Evolutionary conservation across 1,284 basidiomycete genomes (phyloP).

Genomic region (Kalmanozyma brasiliensis): DNA sequence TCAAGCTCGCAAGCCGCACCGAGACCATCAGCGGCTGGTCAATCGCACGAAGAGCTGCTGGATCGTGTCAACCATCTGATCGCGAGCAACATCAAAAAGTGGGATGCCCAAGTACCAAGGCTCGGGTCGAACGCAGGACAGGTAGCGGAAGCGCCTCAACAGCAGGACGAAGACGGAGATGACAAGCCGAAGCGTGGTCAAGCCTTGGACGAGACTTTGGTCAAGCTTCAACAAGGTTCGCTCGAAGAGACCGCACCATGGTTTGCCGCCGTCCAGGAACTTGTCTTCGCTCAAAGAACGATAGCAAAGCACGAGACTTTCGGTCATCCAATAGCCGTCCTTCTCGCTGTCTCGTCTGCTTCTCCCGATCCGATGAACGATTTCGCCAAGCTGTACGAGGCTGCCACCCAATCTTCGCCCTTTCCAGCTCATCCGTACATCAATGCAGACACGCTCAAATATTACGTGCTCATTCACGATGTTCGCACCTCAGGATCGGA

Average conservation of each 20-base stretch:
- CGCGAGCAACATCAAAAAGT: slow-evolving; percentile 48
- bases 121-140: neutral
- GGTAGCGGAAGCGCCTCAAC: neutral
- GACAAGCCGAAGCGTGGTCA: neutral
- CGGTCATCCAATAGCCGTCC: slow-evolving; percentile 45
- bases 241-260: slow-evolving; percentile 51
- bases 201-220: slow-evolving; percentile 21
- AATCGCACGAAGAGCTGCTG: slow-evolving; percentile 34
- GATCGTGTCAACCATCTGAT: slow-evolving; percentile 52
- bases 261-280: slow-evolving; percentile 51
- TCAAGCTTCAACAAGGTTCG: slow-evolving; percentile 16
- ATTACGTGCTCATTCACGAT: slow-evolving; percentile 65
- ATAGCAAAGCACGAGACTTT: slow-evolving; percentile 56
- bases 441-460: slow-evolving; percentile 59
- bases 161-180: slow-evolving; percentile 4
- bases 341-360: slow-evolving; percentile 57
- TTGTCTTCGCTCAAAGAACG: slow-evolving; percentile 37
- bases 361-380: slow-evolving; percentile 65
- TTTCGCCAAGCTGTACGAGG: slow-evolving; percentile 62
- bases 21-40: slow-evolving; percentile 16
- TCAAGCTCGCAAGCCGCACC: slow-evolving; percentile 7
- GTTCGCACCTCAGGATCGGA: slow-evolving; percentile 46
- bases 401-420: slow-evolving; percentile 32
- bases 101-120: slow-evolving; percentile 29
- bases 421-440: slow-evolving; percentile 56